Base-by-base conservation (phyloP, 306 rosid species). In the Corylus heterophylla region DNA sequence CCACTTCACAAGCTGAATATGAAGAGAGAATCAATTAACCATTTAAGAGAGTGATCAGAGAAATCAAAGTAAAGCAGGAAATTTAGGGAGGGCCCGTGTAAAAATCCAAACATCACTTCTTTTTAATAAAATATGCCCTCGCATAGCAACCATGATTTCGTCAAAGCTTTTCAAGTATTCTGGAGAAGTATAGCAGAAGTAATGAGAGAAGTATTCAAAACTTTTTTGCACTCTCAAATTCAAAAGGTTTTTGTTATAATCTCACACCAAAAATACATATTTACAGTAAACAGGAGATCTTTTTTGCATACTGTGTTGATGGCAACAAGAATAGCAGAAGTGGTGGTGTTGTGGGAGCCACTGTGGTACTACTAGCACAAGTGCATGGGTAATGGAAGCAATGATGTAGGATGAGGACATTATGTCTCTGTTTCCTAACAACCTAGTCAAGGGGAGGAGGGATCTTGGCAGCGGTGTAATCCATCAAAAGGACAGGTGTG, bases 1-100 rank as follows among this genome's bases (percentile, higher is more conserved):
- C 98, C 98, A 95, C 86, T 86, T 89, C 54, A 81, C 77, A 47
- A 90, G 94, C 98, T 95, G 92, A 50, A 71, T 67, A 86, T 17
- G 35, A 67, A 70, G 58, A 44, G 70, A 14, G 74, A 55, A 82
- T 76, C 29, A 54, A 49, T 92, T 71, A 86, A 78, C 58, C 76
- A 59, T 73, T 48, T 44, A 45, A 42, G 7, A 58, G 47, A 67
- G 55, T 45, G 64, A 52, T 29, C 37, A 31, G 66, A 29, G 29
- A 42, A 27, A 31, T 69, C 58, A 37, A 70, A 8, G 48, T 68
- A 18, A 39, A 12, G 18, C 5, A 42, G 29, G n/a, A 68, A 5
- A 56, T 20, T n/a, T 56, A 61, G 5, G 35, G 12, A 31, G 45
- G n/a, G 45, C 20, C 66, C 20, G 14, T n/a, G 69, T 4, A 6